phyloP scores from a whole-genome alignment of 2,329 filamentous ascomycete species.

The Helicocarpus griseus region DNA sequence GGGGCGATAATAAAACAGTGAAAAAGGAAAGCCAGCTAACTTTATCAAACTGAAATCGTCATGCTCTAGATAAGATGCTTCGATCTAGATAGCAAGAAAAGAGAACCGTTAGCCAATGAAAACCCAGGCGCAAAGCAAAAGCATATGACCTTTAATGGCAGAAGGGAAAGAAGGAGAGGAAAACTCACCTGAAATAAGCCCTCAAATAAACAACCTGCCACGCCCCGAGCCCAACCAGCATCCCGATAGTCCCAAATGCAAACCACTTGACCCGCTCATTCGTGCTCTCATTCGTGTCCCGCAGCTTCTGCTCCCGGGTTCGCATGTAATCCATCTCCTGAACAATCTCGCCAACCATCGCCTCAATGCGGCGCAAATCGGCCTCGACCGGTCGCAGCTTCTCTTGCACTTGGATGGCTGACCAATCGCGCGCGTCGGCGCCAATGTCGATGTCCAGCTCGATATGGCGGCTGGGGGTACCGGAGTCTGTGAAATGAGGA shows the following conservation, averaged over 20 bases:
- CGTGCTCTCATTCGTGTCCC: slow-evolving; percentile 99
- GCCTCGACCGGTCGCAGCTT: slow-evolving; percentile 97
- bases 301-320: slow-evolving; percentile 78
- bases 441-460: slow-evolving; percentile 95
- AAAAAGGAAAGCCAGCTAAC: too few relatives aligned
- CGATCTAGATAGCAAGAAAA: slow-evolving; percentile 36
- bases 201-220: slow-evolving; percentile 98
- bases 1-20: not conserved
- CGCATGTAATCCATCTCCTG: slow-evolving; percentile 94
- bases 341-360: slow-evolving; percentile 81
- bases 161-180: slow-evolving; percentile 9
- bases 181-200: slow-evolving; percentile 76
- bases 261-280: slow-evolving; percentile 99
- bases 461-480: slow-evolving; percentile 56
- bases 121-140: slow-evolving; percentile 1
- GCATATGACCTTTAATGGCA: slow-evolving; percentile 3
- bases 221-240: slow-evolving; percentile 76
- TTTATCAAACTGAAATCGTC: slow-evolving; percentile 6
- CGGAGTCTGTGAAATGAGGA: slow-evolving; percentile 21
- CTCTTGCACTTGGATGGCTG: slow-evolving; percentile 87
- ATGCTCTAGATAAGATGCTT: slow-evolving; percentile 56
- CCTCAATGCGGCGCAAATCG: slow-evolving; percentile 85
- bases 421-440: slow-evolving; percentile 97
- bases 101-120: not conserved
- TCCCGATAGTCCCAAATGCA: slow-evolving; percentile 82